Evolutionary conservation across 169 alveolate species (phyloP).

Genomic region (Plasmodium malariae): DNA sequence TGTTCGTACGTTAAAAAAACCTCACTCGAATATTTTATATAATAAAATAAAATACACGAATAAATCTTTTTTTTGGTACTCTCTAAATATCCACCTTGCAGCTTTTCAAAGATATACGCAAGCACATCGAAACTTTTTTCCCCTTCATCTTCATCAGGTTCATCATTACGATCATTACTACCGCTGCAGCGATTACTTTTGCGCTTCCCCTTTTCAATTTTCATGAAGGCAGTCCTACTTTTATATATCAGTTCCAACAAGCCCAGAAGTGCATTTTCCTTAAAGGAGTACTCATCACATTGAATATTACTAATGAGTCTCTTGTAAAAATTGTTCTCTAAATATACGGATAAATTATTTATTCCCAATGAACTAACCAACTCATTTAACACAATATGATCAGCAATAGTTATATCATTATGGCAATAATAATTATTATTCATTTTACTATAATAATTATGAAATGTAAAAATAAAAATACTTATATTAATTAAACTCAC

Average conservation of each 20-base stretch:
- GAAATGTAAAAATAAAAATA: constrained; percentile 38
- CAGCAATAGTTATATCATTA: constrained; percentile 37
- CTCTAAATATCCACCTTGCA: neutral
- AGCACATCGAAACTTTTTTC: neutral
- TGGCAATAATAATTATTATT: constrained; percentile 12
- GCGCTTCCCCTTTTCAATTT: neutral
- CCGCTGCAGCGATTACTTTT: neutral
- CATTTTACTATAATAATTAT: constrained; percentile 28
- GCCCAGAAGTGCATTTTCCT: constrained; percentile 52
- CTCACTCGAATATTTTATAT: constrained; percentile 35
- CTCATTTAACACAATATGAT: constrained; percentile 31
- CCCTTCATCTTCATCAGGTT: neutral
- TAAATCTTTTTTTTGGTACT: neutral
- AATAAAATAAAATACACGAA: constrained; percentile 3
- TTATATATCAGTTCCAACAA: constrained; percentile 42
- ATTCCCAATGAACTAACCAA: constrained; percentile 36
- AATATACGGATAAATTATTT: constrained; percentile 50
- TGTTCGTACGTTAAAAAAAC: constrained; percentile 48
- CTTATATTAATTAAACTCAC: constrained; percentile 37
- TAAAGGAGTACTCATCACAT: constrained; percentile 33
- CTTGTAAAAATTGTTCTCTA: constrained; percentile 47
- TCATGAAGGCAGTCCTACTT: constrained; percentile 17
- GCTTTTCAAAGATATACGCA: neutral
- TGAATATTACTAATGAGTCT: constrained; percentile 18
- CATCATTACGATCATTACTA: neutral